phyloP scores from a whole-genome alignment of 2,329 filamentous ascomycete genomes.

The Dactylellina cionopaga region DNA sequence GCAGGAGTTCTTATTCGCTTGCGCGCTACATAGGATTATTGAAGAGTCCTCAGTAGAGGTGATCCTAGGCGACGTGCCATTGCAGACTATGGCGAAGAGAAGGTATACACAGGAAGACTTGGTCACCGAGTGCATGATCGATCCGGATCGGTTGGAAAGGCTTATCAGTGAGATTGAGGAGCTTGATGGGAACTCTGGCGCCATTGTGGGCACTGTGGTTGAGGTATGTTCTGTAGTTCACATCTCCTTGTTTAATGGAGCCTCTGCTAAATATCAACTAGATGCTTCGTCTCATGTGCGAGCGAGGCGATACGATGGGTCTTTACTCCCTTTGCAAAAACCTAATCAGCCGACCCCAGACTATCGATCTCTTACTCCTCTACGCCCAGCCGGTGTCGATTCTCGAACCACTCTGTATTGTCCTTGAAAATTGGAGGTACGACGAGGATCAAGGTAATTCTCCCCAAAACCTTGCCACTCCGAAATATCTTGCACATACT shows the following conservation, averaged over 20 bases:
- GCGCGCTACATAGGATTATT: slow-evolving; percentile 86
- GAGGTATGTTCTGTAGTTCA: slow-evolving; percentile 34
- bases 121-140: slow-evolving; percentile 78
- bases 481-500: neutral
- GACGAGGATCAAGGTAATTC: slow-evolving; percentile 75
- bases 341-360: slow-evolving; percentile 76
- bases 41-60: slow-evolving; percentile 79
- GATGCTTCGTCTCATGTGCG: slow-evolving; percentile 75
- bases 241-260: neutral
- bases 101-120: slow-evolving; percentile 81
- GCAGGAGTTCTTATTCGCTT: slow-evolving; percentile 88
- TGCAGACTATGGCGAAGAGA: slow-evolving; percentile 77
- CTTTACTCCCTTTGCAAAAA: slow-evolving; percentile 77
- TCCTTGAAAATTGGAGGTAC: slow-evolving; percentile 81
- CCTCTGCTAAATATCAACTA: slow-evolving; percentile 57
- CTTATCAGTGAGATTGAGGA: slow-evolving; percentile 73
- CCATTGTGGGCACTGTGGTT: slow-evolving; percentile 56
- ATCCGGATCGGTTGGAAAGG: slow-evolving; percentile 78
- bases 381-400: slow-evolving; percentile 77
- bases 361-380: slow-evolving; percentile 78
- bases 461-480: neutral
- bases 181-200: slow-evolving; percentile 72
- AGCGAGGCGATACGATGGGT: slow-evolving; percentile 80
- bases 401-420: slow-evolving; percentile 76
- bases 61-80: slow-evolving; percentile 83